Base-by-base conservation (phyloP, 768 basidiomycete genomes). In the Tulasnella calospora region DNA sequence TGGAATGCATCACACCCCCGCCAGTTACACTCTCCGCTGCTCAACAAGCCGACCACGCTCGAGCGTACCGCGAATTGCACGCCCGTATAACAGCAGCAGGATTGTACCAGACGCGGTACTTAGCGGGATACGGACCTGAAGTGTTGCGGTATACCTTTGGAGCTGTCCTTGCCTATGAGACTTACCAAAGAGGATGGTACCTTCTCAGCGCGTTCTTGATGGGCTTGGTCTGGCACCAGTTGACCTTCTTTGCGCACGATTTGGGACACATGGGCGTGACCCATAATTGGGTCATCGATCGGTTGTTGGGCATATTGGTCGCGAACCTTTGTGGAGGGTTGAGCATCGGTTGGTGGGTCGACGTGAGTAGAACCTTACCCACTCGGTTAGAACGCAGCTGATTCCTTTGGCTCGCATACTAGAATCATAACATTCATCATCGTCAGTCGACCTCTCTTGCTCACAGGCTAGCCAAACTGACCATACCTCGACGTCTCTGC, bases 311-410 rank as follows among this genome's bases (percentile, higher is more conserved):
- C 17, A 96, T 92, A 51, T 83, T 91, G 41, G 86, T 98, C 69
- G 94, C 97, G 0, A 89, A 95, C 83, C 94, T 92, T 82, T 86
- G 96, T 71, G 98, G 98, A 35, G 98, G 98, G 6, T 86, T 99
- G 75, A 98, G 96, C 83, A 88, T 98, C 33, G 94, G 96, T 55
- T 99, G 98, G 98, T 99, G 97, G 97, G 94, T 95, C 55, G 89
- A 96, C 83, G 96, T 96, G 81, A 86, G 95, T 90, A n/a, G 17
- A 6, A 21, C 23, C 7, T 73, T 67, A 13, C 17, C 3, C 30
- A 40, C 23, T 9, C 44, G 15, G 3, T 51, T 41, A n/a, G 21
- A 8, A n/a, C n/a, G 35, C n/a, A 38, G 33, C 38, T 51, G 79
- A 21, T 75, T 17, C 30, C 38, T 9, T 51, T 40, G 15, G 38